Evolutionary conservation across 2,329 filamentous ascomycete species (phyloP), one percentile per base, ranked within the genome.

Genomic region (Elsinoe necatrix): DNA sequence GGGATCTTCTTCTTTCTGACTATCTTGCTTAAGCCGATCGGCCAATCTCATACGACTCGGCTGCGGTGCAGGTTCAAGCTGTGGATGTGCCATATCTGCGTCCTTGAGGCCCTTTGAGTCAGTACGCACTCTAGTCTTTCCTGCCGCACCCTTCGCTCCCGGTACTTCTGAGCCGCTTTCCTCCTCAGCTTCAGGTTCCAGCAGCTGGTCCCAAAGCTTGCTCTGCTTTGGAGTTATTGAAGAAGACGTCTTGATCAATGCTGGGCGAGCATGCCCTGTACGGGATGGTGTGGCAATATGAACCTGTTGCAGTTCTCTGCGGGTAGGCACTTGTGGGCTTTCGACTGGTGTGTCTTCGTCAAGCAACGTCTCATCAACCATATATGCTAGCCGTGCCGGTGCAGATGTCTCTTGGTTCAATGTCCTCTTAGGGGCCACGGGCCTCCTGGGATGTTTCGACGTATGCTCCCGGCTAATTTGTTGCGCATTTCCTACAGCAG

Each of bases 151-250:
- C 34, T 16, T 31, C 35, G 5, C 12, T 48, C 14, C 23, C 16
- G 25, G 35, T 5, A 8, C 39, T 43, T 25, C 7, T 11, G 3
- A 3, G 27, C 8, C 27, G 9, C 21, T 35, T 9, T 37, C 35
- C 54, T 31, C 18, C 37, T 59, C 51, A 60, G 61, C 23, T 55
- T 59, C 20, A 61, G 59, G 54, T 56, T 61, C 57, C 20, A 70
- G 58, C 16, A 68, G 50, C 9, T 64, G 59, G 47, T 62, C 61
- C 67, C 67, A 70, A 4, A 68, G 58, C 29, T 65, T 61, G 12
- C 58, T 60, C 54, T 69, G 67, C 34, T 66, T 68, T 6, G 68
- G 67, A 14, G 67, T 69, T 45, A 64, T 55, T 3, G 57, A 59
- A 3, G 35, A 50, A 16, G 31, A 52, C 16, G 41, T 43, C 20